Evolutionary conservation across 768 basidiomycete genomes (phyloP).

Genomic region (Podaxis mareebaensis): DNA sequence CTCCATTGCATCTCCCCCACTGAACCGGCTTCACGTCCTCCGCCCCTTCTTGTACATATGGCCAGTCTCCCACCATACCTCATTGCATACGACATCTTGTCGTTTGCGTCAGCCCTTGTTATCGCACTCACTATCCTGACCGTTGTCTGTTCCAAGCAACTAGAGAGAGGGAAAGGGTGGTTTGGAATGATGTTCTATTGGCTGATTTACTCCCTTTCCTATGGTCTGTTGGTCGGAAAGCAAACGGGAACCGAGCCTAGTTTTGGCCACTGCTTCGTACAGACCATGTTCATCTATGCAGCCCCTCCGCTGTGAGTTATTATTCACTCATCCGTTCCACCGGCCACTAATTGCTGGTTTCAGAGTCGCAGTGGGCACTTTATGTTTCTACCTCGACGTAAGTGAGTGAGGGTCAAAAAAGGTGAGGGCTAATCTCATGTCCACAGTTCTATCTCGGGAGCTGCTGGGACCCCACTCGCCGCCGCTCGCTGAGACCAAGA

Average conservation of each 20-base stretch:
- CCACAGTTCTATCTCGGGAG: constrained; percentile 6
- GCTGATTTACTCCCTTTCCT: constrained; percentile 10
- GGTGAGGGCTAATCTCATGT: no score
- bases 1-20: not conserved
- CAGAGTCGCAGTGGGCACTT: constrained; percentile 12
- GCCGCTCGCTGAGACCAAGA: not conserved
- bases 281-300: constrained; percentile 6
- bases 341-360: not conserved
- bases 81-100: constrained; percentile 9
- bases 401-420: not conserved
- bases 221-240: constrained; percentile 10
- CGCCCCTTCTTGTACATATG: not conserved
- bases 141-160: not conserved
- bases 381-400: constrained; percentile 11
- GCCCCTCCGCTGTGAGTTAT: constrained; percentile 10
- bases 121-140: constrained; percentile 3
- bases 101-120: constrained; percentile 9
- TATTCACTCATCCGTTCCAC: not conserved
- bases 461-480: constrained; percentile 9
- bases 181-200: constrained; percentile 10
- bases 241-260: constrained; percentile 4
- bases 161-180: constrained; percentile 13
- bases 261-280: constrained; percentile 1
- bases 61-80: not conserved
- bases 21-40: not conserved